Evolutionary conservation across 2,329 filamentous ascomycete genomes (phyloP).

Genomic region (Mycocentrospora acerina): DNA sequence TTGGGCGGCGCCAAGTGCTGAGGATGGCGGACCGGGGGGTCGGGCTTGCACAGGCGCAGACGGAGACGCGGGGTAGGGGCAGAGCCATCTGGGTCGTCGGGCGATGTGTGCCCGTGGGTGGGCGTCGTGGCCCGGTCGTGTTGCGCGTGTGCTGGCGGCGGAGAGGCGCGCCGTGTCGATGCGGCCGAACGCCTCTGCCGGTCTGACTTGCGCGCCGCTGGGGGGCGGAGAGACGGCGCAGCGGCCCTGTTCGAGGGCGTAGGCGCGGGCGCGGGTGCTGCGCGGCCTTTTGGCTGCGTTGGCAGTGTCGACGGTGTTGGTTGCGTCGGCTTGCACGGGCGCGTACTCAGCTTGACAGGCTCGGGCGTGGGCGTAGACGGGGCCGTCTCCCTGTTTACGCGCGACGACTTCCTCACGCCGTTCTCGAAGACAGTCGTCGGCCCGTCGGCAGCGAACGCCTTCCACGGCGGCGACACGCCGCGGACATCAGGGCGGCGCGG

Average conservation of each 20-base stretch:
- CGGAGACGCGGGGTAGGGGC: slow-evolving; percentile 40
- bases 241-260: slow-evolving; percentile 24
- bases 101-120: slow-evolving; percentile 15
- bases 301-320: slow-evolving; percentile 11
- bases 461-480: slow-evolving; percentile 86
- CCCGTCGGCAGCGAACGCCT: slow-evolving; percentile 78
- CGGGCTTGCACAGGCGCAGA: slow-evolving; percentile 55
- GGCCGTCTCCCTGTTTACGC: slow-evolving; percentile 50
- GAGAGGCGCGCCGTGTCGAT: slow-evolving; percentile 15
- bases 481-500: slow-evolving; percentile 42
- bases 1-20: slow-evolving; percentile 50
- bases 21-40: slow-evolving; percentile 54
- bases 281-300: slow-evolving; percentile 19
- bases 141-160: slow-evolving; percentile 18
- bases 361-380: slow-evolving; percentile 54
- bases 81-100: slow-evolving; percentile 21
- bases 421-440: slow-evolving; percentile 78
- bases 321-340: slow-evolving; percentile 27
- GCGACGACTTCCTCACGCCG: slow-evolving; percentile 62
- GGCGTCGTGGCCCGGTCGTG: slow-evolving; percentile 14
- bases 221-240: slow-evolving; percentile 17
- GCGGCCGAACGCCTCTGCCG: slow-evolving; percentile 29
- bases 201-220: slow-evolving; percentile 37
- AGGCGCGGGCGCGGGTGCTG: slow-evolving; percentile 11
- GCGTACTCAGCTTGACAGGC: slow-evolving; percentile 41